Conservation (phyloP, 495 filamentous ascomycete species). For the Hypoxylon fuscum region DNA sequence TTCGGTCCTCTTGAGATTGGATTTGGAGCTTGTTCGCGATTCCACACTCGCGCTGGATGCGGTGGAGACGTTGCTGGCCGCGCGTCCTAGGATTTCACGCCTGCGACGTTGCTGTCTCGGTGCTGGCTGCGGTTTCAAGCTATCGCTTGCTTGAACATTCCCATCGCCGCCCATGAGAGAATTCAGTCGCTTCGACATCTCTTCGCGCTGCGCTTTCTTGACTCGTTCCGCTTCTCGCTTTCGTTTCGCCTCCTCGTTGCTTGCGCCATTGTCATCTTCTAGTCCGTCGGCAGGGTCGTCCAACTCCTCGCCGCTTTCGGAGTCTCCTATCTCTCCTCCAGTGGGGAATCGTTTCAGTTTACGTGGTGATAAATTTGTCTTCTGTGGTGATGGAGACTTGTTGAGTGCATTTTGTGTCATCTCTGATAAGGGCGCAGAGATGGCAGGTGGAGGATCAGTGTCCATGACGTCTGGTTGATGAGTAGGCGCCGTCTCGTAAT, state of each 20-base stretch:
- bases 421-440: slow-evolving; percentile 49
- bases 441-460: slow-evolving; percentile 11
- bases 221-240: slow-evolving; percentile 37
- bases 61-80: slow-evolving; percentile 59
- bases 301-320: slow-evolving; percentile 47
- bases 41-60: slow-evolving; percentile 44
- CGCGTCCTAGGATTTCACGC: slow-evolving; percentile 59
- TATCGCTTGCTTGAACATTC: slow-evolving; percentile 21
- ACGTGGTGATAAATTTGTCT: slow-evolving; percentile 8
- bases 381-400: slow-evolving; percentile 40
- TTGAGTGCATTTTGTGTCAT: slow-evolving; percentile 50
- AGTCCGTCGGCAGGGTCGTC: slow-evolving; percentile 15
- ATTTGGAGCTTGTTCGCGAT: slow-evolving; percentile 18
- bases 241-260: slow-evolving; percentile 26
- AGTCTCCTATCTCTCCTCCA: slow-evolving; percentile 54
- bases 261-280: slow-evolving; percentile 30
- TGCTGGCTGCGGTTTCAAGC: slow-evolving; percentile 31
- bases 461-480: slow-evolving; percentile 38
- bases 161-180: slow-evolving; percentile 38
- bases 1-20: slow-evolving; percentile 19
- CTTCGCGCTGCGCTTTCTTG: slow-evolving; percentile 35
- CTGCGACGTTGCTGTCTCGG: slow-evolving; percentile 45
- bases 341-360: slow-evolving; percentile 34
- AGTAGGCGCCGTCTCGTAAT: slow-evolving; percentile 46
- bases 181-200: slow-evolving; percentile 39